These are phyloP conservation scores for Tylopilus felleus DNA, from an alignment of 768 basidiomycete species.

Conservation along the genomic window DNA sequence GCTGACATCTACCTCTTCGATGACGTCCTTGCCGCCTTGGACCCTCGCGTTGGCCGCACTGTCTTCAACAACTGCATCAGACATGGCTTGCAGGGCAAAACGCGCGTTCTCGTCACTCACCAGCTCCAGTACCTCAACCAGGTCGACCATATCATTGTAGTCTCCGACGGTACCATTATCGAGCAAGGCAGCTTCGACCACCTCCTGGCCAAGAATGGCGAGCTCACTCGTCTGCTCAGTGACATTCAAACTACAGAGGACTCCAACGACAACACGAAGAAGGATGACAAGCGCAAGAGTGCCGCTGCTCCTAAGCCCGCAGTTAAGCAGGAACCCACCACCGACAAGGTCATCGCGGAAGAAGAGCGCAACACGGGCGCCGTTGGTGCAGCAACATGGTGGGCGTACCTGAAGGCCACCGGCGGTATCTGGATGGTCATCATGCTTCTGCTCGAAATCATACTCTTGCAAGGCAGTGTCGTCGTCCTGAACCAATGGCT, in stretches of 20 bases:
- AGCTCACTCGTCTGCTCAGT: constrained; percentile 25
- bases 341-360: constrained; percentile 18
- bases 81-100: constrained; percentile 21
- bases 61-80: constrained; percentile 29
- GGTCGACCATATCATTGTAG: constrained; percentile 46
- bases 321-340: constrained; percentile 9
- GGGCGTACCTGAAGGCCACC: constrained; percentile 31
- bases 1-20: constrained; percentile 44
- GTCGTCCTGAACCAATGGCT: constrained; percentile 30
- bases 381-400: constrained; percentile 26
- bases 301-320: constrained; percentile 4
- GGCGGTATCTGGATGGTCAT: constrained; percentile 21
- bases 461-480: constrained; percentile 24
- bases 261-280: constrained; percentile 1
- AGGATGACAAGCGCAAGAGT: constrained; percentile 24
- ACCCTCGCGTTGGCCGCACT: constrained; percentile 41
- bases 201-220: constrained; percentile 30
- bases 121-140: constrained; percentile 32
- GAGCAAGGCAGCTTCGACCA: constrained; percentile 44
- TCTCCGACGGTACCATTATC: constrained; percentile 42
- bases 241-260: constrained; percentile 16
- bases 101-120: constrained; percentile 30
- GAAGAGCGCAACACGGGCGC: constrained; percentile 28
- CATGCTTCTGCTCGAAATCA: constrained; percentile 17
- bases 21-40: constrained; percentile 45